Evolutionary conservation across 2,329 filamentous ascomycete species (phyloP).

Genomic region (Kalmusia sp.): DNA sequence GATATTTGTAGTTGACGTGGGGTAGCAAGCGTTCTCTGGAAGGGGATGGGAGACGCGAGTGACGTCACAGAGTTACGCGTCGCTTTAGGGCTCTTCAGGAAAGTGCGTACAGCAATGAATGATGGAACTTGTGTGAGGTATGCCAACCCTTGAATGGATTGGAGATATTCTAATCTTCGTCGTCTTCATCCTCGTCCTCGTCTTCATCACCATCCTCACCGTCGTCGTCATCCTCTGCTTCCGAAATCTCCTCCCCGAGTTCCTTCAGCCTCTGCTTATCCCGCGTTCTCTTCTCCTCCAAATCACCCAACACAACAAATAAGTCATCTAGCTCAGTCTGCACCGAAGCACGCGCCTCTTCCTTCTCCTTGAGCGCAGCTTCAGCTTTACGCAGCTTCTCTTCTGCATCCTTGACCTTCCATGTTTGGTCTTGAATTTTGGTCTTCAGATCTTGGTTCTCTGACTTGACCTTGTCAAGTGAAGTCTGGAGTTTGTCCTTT

Average conservation of each 20-base stretch:
- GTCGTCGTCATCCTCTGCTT: constrained; percentile 49
- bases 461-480: constrained; percentile 34
- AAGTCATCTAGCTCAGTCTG: constrained; percentile 57
- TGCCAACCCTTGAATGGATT: neutral
- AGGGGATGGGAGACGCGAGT: too few relatives aligned
- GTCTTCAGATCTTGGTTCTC: constrained; percentile 53
- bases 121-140: too few relatives aligned
- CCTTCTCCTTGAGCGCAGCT: constrained; percentile 48
- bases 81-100: neutral
- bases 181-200: constrained; percentile 21
- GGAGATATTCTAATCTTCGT: neutral
- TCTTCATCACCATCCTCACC: constrained; percentile 37
- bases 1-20: too few relatives aligned
- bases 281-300: constrained; percentile 53
- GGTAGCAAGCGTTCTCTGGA: too few relatives aligned
- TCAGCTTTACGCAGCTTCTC: constrained; percentile 51
- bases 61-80: constrained; percentile 1
- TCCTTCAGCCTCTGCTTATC: constrained; percentile 57
- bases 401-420: constrained; percentile 55
- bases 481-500: constrained; percentile 26
- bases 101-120: neutral
- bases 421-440: constrained; percentile 52
- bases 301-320: constrained; percentile 56
- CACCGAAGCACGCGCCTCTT: constrained; percentile 41
- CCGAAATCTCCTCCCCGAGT: constrained; percentile 52